Evolutionary conservation across 805 yeast genomes (phyloP).

Genomic region (Sugiyamaella qingdaonensis): DNA sequence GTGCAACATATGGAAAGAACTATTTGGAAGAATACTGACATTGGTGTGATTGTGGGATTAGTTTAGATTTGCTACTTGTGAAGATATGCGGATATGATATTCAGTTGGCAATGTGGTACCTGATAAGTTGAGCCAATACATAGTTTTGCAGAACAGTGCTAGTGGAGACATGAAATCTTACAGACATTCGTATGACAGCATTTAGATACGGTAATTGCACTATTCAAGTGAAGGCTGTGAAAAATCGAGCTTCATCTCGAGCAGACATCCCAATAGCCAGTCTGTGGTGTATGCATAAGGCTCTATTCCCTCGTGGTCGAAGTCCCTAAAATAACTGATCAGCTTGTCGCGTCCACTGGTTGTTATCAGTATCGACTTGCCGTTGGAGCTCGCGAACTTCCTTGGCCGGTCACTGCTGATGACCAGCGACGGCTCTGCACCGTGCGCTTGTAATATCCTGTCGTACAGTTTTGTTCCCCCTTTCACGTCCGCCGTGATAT

Average conservation of each 20-base stretch:
- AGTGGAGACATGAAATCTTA: too few species aligned
- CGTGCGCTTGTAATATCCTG: constrained; percentile 59
- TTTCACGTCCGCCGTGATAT: constrained; percentile 52
- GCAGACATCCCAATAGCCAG: constrained; percentile 15
- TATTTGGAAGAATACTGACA: too few species aligned
- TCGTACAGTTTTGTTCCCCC: constrained; percentile 58
- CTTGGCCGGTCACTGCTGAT: constrained; percentile 15
- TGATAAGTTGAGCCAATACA: too few species aligned
- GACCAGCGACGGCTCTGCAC: constrained; percentile 37
- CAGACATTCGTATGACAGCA: too few species aligned
- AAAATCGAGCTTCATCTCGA: constrained; percentile 12
- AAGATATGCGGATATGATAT: too few species aligned
- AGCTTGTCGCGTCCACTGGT: not conserved
- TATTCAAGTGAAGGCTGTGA: not conserved
- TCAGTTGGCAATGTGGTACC: too few species aligned
- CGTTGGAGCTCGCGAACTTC: constrained; percentile 3
- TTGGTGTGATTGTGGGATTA: too few species aligned
- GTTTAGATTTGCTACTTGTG: too few species aligned
- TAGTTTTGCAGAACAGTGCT: too few species aligned
- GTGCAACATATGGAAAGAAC: too few species aligned
- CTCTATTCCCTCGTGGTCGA: not conserved
- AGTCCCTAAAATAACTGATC: constrained; percentile 1
- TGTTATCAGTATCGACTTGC: constrained; percentile 11
- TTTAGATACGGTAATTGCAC: too few species aligned
- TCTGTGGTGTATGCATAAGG: constrained; percentile 12